Base-by-base conservation (phyloP, 2,329 filamentous ascomycete species). In the Eutypa lata region DNA sequence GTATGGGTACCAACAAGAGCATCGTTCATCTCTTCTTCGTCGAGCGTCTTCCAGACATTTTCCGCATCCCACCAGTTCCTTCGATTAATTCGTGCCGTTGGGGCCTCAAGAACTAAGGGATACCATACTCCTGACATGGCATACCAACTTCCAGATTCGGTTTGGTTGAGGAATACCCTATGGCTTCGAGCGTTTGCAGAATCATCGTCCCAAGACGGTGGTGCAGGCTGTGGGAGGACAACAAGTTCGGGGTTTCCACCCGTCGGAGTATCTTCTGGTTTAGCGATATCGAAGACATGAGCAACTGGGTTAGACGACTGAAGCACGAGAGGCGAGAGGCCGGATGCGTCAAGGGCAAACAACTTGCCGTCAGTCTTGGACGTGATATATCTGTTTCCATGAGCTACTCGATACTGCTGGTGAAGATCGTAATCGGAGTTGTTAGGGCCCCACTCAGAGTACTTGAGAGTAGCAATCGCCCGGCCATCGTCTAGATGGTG, bases 361-460 rank as follows among this genome's bases (percentile, higher is more conserved):
- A 96, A 83, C 37, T 86, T 84, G 42, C 94, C 94, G 61, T 97
- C 90, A 63, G 91, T 89, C 61, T 86, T 86, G 59, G 88, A 90
- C 60, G 93, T 93, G 48, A 97, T 87, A 71, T 97, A 97, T 56
- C 88, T 89, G 60, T 89, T 86, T 68, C 97, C 92, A 67, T 92
- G 87, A 1, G 91, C 91, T 11, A 78, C 74, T 14, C 81, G 82
- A 65, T 97, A 94, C 66, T 97, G 91, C 48, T 83, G 83, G 63
- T 91, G 86, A 7, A 99, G 83, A 67, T 99, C 94, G 57, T 83
- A 83, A 70, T 99, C 93, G 55, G 87, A 89, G 54, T 88, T 95
- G 70, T 99, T 99, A 14, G 92, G 90, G 0, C 86, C 87, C 94
- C 94, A 99, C 69, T 99, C 94, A 11, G 91, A 89, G 67, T 95